Conservation (phyloP, 176 grass and related monocot species). For the Elaeis guineensis region DNA sequence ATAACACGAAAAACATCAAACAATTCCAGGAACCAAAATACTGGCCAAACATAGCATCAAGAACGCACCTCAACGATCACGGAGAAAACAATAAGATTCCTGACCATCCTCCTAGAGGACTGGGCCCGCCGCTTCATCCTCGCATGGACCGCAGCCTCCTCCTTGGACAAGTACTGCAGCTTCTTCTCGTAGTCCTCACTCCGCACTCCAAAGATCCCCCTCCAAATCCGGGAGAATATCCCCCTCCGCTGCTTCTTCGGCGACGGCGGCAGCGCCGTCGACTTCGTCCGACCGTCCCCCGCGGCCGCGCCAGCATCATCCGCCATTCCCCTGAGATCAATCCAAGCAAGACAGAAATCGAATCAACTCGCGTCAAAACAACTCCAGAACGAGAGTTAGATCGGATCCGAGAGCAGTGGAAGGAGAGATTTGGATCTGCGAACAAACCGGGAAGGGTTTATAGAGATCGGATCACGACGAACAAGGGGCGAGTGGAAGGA, state of each 20-base stretch:
- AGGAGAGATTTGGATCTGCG: too few species aligned
- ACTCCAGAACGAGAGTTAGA: too few species aligned
- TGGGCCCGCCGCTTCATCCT: conserved; percentile 70
- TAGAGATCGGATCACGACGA: too few species aligned
- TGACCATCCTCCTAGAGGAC: conserved; percentile 46
- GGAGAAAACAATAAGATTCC: conserved; percentile 69
- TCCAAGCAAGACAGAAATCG: too few species aligned
- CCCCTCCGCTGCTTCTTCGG: conserved; percentile 27
- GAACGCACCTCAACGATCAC: conserved; percentile 55
- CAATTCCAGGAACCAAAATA: not conserved
- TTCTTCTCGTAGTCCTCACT: conserved; percentile 93
- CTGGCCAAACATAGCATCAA: too few species aligned
- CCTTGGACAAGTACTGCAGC: conserved; percentile 94
- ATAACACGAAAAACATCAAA: not conserved
- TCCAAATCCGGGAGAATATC: conserved; percentile 50
- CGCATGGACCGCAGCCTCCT: conserved; percentile 84
- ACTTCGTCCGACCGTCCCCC: not conserved
- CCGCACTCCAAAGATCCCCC: conserved; percentile 51
- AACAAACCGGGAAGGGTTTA: too few species aligned
- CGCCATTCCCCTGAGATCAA: conserved; percentile 28
- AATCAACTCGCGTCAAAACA: too few species aligned
- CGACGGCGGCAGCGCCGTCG: not conserved
- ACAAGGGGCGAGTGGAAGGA: too few species aligned
- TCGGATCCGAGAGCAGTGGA: too few species aligned
- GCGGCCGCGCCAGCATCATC: conserved; percentile 2